A percentile compares a stretch with the other conserved stretches of the same genome.
Evolutionary conservation across 306 rosid species (phyloP).

Genomic region (Trifolium dubium): DNA sequence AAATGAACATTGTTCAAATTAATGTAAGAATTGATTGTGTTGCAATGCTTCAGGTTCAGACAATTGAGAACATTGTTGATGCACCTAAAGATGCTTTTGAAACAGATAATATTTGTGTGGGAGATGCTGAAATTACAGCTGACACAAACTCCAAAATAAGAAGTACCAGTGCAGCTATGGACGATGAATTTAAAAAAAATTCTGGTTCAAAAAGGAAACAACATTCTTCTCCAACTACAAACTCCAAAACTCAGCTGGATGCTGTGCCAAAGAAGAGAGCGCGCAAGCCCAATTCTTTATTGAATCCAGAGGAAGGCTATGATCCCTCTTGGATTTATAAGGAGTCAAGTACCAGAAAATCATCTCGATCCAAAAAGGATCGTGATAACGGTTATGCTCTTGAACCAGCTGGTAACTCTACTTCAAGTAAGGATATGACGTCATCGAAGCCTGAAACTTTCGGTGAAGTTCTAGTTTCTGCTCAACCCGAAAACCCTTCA

Average conservation of each 20-base stretch:
- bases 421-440: slow-evolving; percentile 38
- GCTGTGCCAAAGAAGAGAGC: slow-evolving; percentile 63
- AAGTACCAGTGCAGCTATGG: slow-evolving; percentile 38
- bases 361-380: slow-evolving; percentile 44
- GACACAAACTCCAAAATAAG: slow-evolving; percentile 29
- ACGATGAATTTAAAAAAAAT: slow-evolving; percentile 25
- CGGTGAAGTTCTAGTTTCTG: slow-evolving; percentile 8
- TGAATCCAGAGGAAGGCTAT: slow-evolving; percentile 80
- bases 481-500: slow-evolving; percentile 25
- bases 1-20: background rate
- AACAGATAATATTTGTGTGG: slow-evolving; percentile 32
- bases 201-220: slow-evolving; percentile 43
- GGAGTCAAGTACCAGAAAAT: slow-evolving; percentile 42
- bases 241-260: slow-evolving; percentile 47
- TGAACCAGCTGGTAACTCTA: slow-evolving; percentile 11
- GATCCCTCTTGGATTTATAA: slow-evolving; percentile 54
- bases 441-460: slow-evolving; percentile 32
- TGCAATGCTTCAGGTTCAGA: slow-evolving; percentile 57
- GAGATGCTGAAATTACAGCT: slow-evolving; percentile 36
- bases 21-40: slow-evolving; percentile 11
- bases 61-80: slow-evolving; percentile 39
- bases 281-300: slow-evolving; percentile 71
- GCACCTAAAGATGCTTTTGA: slow-evolving; percentile 38
- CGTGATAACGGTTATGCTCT: slow-evolving; percentile 15
- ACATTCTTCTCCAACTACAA: slow-evolving; percentile 30